phyloP scores from a whole-genome alignment of 2,329 filamentous ascomycete genomes.

The Penicillium sp. region DNA sequence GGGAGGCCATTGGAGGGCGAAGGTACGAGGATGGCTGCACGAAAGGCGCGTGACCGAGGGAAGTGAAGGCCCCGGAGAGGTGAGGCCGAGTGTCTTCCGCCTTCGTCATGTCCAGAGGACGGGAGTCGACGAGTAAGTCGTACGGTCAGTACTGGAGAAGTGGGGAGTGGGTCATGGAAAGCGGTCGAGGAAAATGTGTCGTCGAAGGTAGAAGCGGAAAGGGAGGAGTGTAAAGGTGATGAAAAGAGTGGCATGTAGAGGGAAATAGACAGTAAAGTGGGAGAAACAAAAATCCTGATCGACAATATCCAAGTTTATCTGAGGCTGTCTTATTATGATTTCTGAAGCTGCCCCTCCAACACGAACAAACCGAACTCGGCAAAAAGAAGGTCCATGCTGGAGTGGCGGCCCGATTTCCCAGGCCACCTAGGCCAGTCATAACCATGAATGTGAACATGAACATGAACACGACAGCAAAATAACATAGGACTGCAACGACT shows the following conservation, averaged over 20 bases:
- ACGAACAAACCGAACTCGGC: no score
- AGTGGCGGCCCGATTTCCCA: constrained; percentile 6
- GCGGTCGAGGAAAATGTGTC: background rate
- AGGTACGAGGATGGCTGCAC: constrained; percentile 54
- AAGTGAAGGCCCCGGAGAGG: constrained; percentile 22
- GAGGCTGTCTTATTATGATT: background rate
- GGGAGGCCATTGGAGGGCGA: constrained; percentile 47
- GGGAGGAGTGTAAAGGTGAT: background rate
- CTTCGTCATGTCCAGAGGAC: constrained; percentile 26
- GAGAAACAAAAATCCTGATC: background rate
- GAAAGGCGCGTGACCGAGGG: constrained; percentile 49
- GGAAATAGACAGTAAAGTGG: background rate
- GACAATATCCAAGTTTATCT: background rate
- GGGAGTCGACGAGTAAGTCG: background rate
- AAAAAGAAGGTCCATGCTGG: background rate
- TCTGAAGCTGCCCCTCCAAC: no score
- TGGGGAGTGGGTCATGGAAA: background rate
- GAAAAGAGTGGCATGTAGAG: background rate
- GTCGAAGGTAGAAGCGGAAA: background rate
- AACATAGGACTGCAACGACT: background rate
- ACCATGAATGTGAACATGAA: background rate
- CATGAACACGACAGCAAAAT: background rate
- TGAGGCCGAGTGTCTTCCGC: constrained; percentile 28
- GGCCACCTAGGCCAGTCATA: background rate
- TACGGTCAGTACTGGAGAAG: no score